Percentiles rank a stretch among this genome's conserved stretches.
These are phyloP conservation scores for Tetracentron sinense DNA, from an alignment of 164 flowering plant species.

Conservation along the genomic window DNA sequence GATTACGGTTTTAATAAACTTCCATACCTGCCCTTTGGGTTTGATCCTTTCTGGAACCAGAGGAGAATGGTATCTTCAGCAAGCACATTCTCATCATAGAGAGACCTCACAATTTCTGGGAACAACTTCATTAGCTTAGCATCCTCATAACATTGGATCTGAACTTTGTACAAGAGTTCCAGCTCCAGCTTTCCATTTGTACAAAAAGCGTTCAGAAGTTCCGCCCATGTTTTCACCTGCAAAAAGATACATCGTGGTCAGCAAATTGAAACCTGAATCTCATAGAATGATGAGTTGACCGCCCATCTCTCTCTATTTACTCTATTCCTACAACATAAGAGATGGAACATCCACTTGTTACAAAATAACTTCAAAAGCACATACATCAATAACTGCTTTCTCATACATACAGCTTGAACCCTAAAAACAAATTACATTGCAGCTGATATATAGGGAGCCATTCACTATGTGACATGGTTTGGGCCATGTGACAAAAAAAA, in stretches of 20 bases:
- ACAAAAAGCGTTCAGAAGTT: constrained; percentile 74
- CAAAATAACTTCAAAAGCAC: no score
- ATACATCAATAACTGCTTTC: no score
- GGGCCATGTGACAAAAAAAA: no score
- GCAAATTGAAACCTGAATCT: no score
- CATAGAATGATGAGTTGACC: no score
- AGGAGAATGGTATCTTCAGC: constrained; percentile 93
- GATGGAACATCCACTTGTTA: no score
- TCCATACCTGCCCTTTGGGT: constrained; percentile 89
- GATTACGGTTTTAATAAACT: background rate
- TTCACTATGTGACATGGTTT: no score
- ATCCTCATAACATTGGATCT: constrained; percentile 95
- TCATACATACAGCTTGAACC: no score
- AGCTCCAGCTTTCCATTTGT: constrained; percentile 87
- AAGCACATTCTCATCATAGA: constrained; percentile 93
- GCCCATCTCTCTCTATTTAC: no score
- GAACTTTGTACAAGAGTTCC: constrained; percentile 93
- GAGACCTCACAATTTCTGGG: constrained; percentile 87
- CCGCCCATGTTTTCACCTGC: constrained; percentile 94
- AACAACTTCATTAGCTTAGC: constrained; percentile 94
- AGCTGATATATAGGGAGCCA: no score
- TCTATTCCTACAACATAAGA: no score
- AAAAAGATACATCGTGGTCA: constrained; percentile 1
- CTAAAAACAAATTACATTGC: no score
- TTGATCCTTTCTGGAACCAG: constrained; percentile 94